Percentiles rank a stretch among this genome's conserved stretches.
phyloP scores from a whole-genome alignment of 495 filamentous ascomycete genomes.

The Gamarada debralockiae region DNA sequence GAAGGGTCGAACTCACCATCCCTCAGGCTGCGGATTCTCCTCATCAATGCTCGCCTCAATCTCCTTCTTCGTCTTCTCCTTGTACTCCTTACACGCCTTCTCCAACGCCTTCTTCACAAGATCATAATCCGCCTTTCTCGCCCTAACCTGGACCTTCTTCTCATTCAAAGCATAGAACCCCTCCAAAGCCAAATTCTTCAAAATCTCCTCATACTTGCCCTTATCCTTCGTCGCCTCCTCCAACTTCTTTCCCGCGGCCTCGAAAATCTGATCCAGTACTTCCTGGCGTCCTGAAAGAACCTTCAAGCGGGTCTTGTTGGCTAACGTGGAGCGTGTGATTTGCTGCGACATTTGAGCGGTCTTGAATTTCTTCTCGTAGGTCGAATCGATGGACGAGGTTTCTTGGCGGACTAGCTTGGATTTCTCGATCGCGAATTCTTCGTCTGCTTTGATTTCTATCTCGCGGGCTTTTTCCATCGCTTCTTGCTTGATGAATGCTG shows the following conservation, averaged over 20 bases:
- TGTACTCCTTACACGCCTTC: conserved; percentile 74
- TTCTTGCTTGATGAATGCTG: conserved; percentile 99
- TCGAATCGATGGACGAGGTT: conserved; percentile 82
- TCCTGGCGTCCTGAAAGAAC: conserved; percentile 84
- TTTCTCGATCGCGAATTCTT: conserved; percentile 98
- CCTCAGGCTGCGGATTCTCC: conserved; percentile 73
- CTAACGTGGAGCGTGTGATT: conserved; percentile 87
- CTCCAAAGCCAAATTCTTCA: conserved; percentile 82
- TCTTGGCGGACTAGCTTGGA: conserved; percentile 96
- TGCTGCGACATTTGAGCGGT: conserved; percentile 95
- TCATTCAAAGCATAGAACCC: conserved; percentile 86
- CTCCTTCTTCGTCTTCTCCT: conserved; percentile 64
- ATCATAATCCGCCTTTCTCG: conserved; percentile 74
- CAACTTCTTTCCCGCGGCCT: conserved; percentile 66
- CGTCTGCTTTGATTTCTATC: conserved; percentile 95
- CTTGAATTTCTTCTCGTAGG: conserved; percentile 98
- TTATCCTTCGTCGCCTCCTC: conserved; percentile 60
- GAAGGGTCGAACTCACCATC: conserved; percentile 72
- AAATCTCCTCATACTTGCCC: conserved; percentile 64
- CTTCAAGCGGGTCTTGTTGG: conserved; percentile 90
- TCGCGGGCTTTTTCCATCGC: conserved; percentile 94
- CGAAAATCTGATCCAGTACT: conserved; percentile 89
- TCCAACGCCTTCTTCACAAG: conserved; percentile 69
- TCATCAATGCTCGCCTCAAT: conserved; percentile 67
- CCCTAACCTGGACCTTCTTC: conserved; percentile 64